Base-by-base conservation (phyloP, 176 grass and related monocot species). In the Eragrostis curvula region DNA sequence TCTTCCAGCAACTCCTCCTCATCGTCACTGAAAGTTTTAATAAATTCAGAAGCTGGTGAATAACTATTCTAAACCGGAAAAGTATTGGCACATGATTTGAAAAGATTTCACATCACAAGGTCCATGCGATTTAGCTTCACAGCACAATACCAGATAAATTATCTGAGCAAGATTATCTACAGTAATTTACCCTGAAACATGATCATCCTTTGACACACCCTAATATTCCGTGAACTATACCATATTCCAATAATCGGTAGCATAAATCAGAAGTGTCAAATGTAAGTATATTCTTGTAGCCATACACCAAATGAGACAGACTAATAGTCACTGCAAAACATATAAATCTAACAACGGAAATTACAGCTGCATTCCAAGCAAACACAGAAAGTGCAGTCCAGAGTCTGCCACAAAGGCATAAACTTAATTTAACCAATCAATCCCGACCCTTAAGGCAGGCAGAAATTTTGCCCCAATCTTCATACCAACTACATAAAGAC, bases 1-100 rank as follows among this genome's bases (percentile, higher is more conserved):
- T 97, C 94, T 30, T 83, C 20, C 7, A 36, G 85, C n/a, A 92
- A 80, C 64, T 90, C 40, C 15, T 92, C 91, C 36, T 94, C 94
- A 17, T 97, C 94, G 10, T 94, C 91, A 71, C 94, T 97, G 80
- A 47, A 50, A 73, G 72, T 88, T 43, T 29, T 17, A 30, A 77
- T 24, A 1, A 9, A 56, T 53, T n/a, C n/a, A n/a, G n/a, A n/a
- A n/a, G n/a, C n/a, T n/a, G n/a, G n/a, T n/a, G n/a, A n/a, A n/a
- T n/a, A n/a, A n/a, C n/a, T n/a, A n/a, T n/a, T n/a, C n/a, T n/a
- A n/a, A n/a, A n/a, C n/a, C n/a, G n/a, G n/a, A n/a, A n/a, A n/a
- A n/a, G n/a, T n/a, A n/a, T n/a, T n/a, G n/a, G n/a, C n/a, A n/a
- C n/a, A n/a, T n/a, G n/a, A n/a, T n/a, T n/a, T n/a, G n/a, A n/a